These are phyloP conservation scores for Paradendryphiella salina DNA, from an alignment of 2,329 filamentous ascomycete genomes.

Conservation along the genomic window DNA sequence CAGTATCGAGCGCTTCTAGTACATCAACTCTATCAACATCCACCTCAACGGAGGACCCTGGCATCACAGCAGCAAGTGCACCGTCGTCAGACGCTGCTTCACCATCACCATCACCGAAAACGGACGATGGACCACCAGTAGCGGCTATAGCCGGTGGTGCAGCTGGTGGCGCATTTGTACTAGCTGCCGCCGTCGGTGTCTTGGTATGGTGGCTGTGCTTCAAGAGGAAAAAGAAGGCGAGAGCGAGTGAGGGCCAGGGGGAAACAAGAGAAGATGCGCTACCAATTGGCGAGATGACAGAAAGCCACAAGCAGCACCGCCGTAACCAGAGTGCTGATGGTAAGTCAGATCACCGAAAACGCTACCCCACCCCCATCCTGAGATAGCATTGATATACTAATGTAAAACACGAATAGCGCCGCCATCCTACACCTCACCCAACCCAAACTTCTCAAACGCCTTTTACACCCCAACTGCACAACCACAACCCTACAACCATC, in stretches of 20 bases:
- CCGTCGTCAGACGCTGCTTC: neutral
- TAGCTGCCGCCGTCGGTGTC: conserved; percentile 20
- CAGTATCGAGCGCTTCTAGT: conserved; percentile 2
- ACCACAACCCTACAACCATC: neutral
- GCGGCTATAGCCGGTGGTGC: conserved; percentile 34
- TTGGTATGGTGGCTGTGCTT: conserved; percentile 24
- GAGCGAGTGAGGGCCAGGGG: neutral
- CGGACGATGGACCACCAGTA: conserved; percentile 9
- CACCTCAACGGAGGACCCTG: neutral
- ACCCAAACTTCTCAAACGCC: neutral
- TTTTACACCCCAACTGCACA: conserved; percentile 7
- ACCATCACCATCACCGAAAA: neutral
- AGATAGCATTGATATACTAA: neutral
- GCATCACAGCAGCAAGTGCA: neutral
- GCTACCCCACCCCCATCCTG: neutral
- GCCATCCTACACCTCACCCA: conserved; percentile 9
- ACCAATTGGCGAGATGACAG: neutral
- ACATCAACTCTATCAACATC: conserved; percentile 3
- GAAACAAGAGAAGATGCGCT: neutral
- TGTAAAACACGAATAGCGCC: conserved; percentile 7
- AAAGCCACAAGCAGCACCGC: neutral
- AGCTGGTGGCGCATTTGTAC: conserved; percentile 23
- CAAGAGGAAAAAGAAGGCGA: conserved; percentile 11
- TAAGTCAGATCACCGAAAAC: neutral
- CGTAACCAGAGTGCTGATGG: neutral